Evolutionary conservation across 768 basidiomycete genomes (phyloP), one percentile per base, ranked within the genome.

Genomic region (Tricholoma terreum): DNA sequence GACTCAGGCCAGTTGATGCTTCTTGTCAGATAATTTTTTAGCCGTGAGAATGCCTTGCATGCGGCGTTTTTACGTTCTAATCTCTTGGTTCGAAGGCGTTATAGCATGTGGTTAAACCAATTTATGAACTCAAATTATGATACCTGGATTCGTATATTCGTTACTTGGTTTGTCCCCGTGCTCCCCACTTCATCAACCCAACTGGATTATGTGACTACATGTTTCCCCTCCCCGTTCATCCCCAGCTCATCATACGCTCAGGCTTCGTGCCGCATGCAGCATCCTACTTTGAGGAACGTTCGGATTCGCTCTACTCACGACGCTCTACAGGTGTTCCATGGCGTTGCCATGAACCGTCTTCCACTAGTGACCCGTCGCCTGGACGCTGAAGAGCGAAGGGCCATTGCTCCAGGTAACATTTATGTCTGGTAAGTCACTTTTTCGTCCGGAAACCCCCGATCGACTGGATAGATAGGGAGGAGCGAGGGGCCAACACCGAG

Each of bases 401-500:
- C 82, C 15, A 88, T 93, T 64, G 62, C 78, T 15, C 81, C 90
- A 0, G 90, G 90, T 22, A 89, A 89, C 62, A 88, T 92, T 21
- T 92, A 91, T 63, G 88, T 92, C 59, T 93, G 91, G 78, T 77
- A 56, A 56, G 75, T 65, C 33, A 17, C 42, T 53, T 12, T 8
- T 33, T 53, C 14, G 10, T 43, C 12, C 33, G 55, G 38, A 58
- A 12, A 6, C 15, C 5, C 21, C n/a, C 42, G 24, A 43, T 48
- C 48, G 42, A 54, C 31, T 54, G 24, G 42, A 49, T 6, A 3
- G 3, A 22, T 38, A 79, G 78, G 90, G 90, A 93, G 68, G 90
- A 93, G 63, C 86, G 90, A 60, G 87, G 87, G 22, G 87, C 90
- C 6, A 90, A 88, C 67, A 84, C 87, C n/a, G 89, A 90, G 66